Evolutionary conservation across 169 alveolate species (phyloP), one percentile per base, ranked within the genome.

Genomic region (Babesia bovis): DNA sequence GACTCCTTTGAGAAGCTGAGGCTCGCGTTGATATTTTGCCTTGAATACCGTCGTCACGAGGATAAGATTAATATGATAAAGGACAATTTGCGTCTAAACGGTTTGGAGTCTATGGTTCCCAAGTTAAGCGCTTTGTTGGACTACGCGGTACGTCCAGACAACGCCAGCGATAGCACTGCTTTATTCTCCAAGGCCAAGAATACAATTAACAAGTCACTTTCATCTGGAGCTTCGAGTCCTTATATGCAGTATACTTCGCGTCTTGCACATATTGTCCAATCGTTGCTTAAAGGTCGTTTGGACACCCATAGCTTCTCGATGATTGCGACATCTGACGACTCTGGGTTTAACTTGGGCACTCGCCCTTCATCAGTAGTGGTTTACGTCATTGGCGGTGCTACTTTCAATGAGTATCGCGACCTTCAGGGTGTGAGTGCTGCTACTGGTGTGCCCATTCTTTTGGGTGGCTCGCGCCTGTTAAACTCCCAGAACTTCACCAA

Each of bases 361-460:
- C 63, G 53, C 9, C 87, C 87, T 0, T 60, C 77, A 19, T 78
- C 87, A 33, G 83, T 90, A 19, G 91, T 93, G 53, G 79, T 93
- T 17, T 94, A 91, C 65, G 83, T 89, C 6, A 90, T 93, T 26
- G 98, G 98, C 13, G 98, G 98, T 15, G 89, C 85, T 13, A 93
- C 98, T 0, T 90, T 83, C 68, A 94, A 90, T 77, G 98, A 94
- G 76, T 89, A 91, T 26, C 86, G 91, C 74, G 96, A 94, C 69
- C 71, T 72, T 42, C 66, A 72, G 73, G 60, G 30, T 5, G 40
- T 81, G 52, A 81, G 84, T 65, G 66, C 44, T 30, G 72, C 68
- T 19, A 36, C 77, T 4, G 84, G 88, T 28, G 75, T 81, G 71
- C 84, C 83, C 51, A 72, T 81, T 44, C 67, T 81, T 12, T 63